phyloP scores from a whole-genome alignment of 1,139 yeast genomes.

The Blastobotrys persicus region DNA sequence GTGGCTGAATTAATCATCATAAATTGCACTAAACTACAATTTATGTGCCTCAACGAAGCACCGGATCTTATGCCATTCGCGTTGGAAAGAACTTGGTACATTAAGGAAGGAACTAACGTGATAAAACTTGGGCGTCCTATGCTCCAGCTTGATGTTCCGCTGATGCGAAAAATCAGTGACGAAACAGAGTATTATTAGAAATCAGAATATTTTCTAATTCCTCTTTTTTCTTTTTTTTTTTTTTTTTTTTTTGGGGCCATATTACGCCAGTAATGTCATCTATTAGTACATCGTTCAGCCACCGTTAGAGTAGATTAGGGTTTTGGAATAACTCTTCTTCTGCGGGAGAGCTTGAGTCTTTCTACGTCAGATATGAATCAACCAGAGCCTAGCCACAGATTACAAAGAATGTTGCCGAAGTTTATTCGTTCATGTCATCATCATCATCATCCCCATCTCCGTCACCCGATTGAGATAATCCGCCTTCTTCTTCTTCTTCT shows the following conservation, averaged over 20 bases:
- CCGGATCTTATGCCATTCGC: background rate
- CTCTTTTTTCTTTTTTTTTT: too few relatives aligned
- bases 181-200: too few relatives aligned
- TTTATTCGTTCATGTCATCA: conserved; percentile 18
- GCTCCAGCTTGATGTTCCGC: background rate
- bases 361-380: too few relatives aligned
- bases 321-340: too few relatives aligned
- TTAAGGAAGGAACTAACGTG: background rate
- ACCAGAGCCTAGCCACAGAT: too few relatives aligned
- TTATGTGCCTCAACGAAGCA: background rate
- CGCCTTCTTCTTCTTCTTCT: conserved; percentile 22
- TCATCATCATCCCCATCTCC: conserved; percentile 27
- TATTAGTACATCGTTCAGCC: too few relatives aligned
- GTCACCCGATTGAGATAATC: conserved; percentile 19
- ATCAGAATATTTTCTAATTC: too few relatives aligned
- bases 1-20: background rate
- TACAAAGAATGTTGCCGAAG: background rate
- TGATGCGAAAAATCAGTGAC: too few relatives aligned
- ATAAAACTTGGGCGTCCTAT: background rate
- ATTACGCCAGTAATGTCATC: too few relatives aligned
- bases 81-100: background rate
- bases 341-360: too few relatives aligned
- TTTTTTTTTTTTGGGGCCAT: too few relatives aligned
- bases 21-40: background rate
- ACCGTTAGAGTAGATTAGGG: too few relatives aligned